phyloP scores from a whole-genome alignment of 2,329 filamentous ascomycete genomes.

The Cytospora piceae region DNA sequence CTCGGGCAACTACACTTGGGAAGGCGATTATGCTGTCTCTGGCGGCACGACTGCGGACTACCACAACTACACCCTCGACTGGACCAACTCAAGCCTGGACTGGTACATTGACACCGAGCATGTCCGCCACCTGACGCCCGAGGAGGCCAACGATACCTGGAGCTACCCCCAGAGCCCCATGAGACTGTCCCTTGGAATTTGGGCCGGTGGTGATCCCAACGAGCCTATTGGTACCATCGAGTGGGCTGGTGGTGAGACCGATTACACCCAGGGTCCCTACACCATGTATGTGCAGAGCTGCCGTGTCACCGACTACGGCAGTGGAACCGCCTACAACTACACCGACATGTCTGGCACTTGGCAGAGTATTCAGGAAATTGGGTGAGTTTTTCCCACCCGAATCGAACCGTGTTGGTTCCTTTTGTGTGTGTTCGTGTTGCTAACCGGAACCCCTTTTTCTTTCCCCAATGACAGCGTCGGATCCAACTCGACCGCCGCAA shows the following conservation, averaged over 20 bases:
- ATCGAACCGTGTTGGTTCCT: background rate
- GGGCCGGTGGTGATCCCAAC: constrained; percentile 63
- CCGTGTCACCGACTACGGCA: constrained; percentile 60
- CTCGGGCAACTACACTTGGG: constrained; percentile 64
- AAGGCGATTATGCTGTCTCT: constrained; percentile 59
- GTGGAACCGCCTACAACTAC: constrained; percentile 68
- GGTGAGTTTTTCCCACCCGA: constrained; percentile 46
- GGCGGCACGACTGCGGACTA: constrained; percentile 61
- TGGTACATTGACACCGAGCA: constrained; percentile 72
- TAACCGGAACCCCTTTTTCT: background rate
- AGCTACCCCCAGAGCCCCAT: constrained; percentile 79
- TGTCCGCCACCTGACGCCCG: constrained; percentile 65
- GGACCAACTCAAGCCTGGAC: constrained; percentile 68
- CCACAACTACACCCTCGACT: constrained; percentile 78
- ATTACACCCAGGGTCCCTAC: constrained; percentile 69
- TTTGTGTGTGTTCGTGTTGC: background rate
- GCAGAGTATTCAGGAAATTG: constrained; percentile 63
- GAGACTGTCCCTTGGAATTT: constrained; percentile 69
- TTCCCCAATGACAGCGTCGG: constrained; percentile 44
- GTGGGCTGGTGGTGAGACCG: constrained; percentile 72
- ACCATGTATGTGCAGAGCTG: constrained; percentile 73
- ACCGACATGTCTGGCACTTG: constrained; percentile 63
- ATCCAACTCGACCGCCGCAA: constrained; percentile 57
- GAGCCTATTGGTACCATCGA: constrained; percentile 61
- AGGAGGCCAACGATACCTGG: constrained; percentile 63